Evolutionary conservation across 179 eudicot genomes (phyloP).

Genomic region (Pouteria campechiana): DNA sequence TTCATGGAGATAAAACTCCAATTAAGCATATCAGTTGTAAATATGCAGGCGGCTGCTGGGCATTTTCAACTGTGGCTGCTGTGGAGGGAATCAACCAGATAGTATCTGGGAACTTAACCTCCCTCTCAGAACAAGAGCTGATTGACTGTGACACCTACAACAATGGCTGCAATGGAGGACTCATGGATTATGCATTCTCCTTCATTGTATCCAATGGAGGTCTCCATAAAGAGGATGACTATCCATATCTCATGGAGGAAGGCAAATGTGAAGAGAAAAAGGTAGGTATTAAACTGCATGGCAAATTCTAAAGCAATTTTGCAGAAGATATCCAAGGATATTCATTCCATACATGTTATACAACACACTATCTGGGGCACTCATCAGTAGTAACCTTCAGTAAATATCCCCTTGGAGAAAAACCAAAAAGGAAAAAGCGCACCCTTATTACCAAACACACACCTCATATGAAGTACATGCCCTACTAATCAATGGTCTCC

Average conservation of each 20-base stretch:
- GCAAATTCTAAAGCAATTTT: no score
- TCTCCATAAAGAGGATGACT: conserved; percentile 58
- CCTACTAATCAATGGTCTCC: no score
- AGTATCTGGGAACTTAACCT: conserved; percentile 47
- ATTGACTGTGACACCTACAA: conserved; percentile 56
- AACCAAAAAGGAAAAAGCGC: no score
- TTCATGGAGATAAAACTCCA: background rate
- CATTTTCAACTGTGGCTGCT: conserved; percentile 70
- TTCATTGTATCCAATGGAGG: conserved; percentile 49
- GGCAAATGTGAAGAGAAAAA: conserved; percentile 47
- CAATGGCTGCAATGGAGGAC: conserved; percentile 63
- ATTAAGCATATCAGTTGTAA: no score
- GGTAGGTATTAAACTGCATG: conserved; percentile 12
- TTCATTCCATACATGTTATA: no score
- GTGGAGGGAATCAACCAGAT: conserved; percentile 76
- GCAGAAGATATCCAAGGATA: no score
- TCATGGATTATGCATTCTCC: conserved; percentile 59
- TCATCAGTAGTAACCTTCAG: no score
- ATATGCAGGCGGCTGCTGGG: conserved; percentile 70
- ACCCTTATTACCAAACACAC: no score
- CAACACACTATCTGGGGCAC: no score
- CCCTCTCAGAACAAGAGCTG: conserved; percentile 57
- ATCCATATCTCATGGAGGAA: conserved; percentile 68
- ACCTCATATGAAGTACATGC: no score
- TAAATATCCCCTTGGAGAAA: no score